These are phyloP conservation scores for Penicillium sclerotigenum DNA, from an alignment of 2,329 filamentous ascomycete genomes.

Conservation along the genomic window DNA sequence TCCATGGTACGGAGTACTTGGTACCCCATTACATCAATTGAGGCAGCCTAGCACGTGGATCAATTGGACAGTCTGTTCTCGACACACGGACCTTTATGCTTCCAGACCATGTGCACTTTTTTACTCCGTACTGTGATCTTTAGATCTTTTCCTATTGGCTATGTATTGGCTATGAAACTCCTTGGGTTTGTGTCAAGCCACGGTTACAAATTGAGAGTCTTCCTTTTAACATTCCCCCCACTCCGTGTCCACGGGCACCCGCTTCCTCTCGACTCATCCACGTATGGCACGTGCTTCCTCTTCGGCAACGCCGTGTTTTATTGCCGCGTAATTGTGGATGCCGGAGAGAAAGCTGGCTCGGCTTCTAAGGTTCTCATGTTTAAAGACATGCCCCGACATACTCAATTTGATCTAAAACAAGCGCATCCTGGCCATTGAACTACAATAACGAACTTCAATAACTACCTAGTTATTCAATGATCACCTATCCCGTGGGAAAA, in stretches of 20 bases:
- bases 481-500: no score
- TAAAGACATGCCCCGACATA: neutral
- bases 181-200: neutral
- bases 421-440: neutral
- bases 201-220: neutral
- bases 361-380: neutral
- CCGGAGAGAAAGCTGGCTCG: neutral
- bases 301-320: neutral
- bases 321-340: neutral
- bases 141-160: neutral
- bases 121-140: neutral
- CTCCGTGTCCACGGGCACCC: neutral
- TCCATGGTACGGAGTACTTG: neutral
- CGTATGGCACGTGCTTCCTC: neutral
- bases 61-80: neutral
- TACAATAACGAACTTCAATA: no score
- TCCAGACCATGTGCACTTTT: neutral
- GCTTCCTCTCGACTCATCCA: neutral
- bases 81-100: neutral
- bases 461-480: no score
- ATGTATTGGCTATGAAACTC: neutral
- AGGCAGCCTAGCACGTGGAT: slow-evolving; percentile 24
- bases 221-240: neutral
- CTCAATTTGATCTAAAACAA: neutral
- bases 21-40: neutral